phyloP scores from a whole-genome alignment of 2,329 filamentous ascomycete species.

The Bipolaris victoriae region DNA sequence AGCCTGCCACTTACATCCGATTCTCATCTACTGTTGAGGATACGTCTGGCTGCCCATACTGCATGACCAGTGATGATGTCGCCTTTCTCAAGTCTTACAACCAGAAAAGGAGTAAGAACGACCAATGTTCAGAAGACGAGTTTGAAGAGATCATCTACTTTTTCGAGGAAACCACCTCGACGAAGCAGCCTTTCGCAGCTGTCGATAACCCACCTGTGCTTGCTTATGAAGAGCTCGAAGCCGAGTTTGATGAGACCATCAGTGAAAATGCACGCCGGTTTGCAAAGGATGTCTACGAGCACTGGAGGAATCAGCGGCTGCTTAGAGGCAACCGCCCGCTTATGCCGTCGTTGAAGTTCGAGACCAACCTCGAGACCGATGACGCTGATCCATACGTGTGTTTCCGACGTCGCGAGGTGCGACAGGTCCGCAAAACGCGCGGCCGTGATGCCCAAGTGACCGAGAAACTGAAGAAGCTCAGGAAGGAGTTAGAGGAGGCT shows the following conservation, averaged over 20 bases:
- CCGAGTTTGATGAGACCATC: slow-evolving; percentile 66
- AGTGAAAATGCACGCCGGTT: slow-evolving; percentile 62
- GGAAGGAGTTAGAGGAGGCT: slow-evolving; percentile 88
- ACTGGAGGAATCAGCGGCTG: slow-evolving; percentile 80
- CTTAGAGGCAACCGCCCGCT: slow-evolving; percentile 72
- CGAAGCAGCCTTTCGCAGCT: slow-evolving; percentile 85
- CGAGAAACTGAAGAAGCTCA: slow-evolving; percentile 90
- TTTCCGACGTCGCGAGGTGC: slow-evolving; percentile 92
- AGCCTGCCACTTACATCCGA: slow-evolving; percentile 92
- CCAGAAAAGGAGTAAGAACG: slow-evolving; percentile 67
- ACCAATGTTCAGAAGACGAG: slow-evolving; percentile 81
- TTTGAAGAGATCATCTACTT: slow-evolving; percentile 95
- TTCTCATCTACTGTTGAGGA: slow-evolving; percentile 99
- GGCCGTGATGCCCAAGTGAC: slow-evolving; percentile 91
- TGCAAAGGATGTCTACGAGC: slow-evolving; percentile 82
- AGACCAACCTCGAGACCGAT: slow-evolving; percentile 91
- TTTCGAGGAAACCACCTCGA: slow-evolving; percentile 84
- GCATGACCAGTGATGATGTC: slow-evolving; percentile 91
- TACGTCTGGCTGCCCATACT: slow-evolving; percentile 87
- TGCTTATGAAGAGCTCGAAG: slow-evolving; percentile 63
- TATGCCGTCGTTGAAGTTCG: slow-evolving; percentile 84
- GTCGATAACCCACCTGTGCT: slow-evolving; percentile 86
- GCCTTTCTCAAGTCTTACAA: slow-evolving; percentile 85
- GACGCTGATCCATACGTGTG: slow-evolving; percentile 98
- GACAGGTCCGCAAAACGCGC: slow-evolving; percentile 92